Base-by-base conservation (phyloP, 2,329 filamentous ascomycete species). In the Diaporthe sp. region DNA sequence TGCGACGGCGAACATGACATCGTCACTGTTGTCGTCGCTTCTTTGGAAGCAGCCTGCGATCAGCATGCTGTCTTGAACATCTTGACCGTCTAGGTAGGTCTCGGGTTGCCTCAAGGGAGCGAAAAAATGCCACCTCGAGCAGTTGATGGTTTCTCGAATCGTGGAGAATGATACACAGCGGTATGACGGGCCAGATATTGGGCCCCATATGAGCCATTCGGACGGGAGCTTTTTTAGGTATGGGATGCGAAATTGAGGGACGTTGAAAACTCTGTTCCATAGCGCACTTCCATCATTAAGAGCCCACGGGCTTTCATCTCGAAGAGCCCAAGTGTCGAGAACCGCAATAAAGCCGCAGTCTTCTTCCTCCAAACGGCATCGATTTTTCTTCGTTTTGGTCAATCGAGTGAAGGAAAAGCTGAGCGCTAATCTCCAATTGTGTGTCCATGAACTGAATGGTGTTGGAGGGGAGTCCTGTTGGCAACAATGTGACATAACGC, bases 171-270 rank as follows among this genome's bases (percentile, higher is more conserved):
- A 10, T 7, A 45, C 58, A 25, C 58, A 64, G 40, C 58, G 38
- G 40, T 64, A 64, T 19, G 40, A 38, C 3, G 58, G 58, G 38
- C 40, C 58, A 15, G 58, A 64, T 5, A 64, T 22, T 17, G 25
- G 40, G 10, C 58, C 58, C 58, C 58, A 64, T 45, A 64, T 45
- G 38, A 64, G 58, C 58, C 58, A 64, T 22, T 64, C 58, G 5
- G 38, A 45, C 13, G 25, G 22, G 10, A n/a, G 12, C 0, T 38
- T 13, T 0, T 8, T 4, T 1, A 4, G 35, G 35, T 38, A 6
- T 10, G 58, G 8, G 57, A 61, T 30, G 4, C 6, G 13, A 17
- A 45, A 64, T 2, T 45, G 40, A 9, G 25, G 9, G 17, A 45
- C 25, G 58, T 33, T 15, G 40, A 64, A 64, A 2, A 64, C 45